phyloP scores from a whole-genome alignment of 441 rosid genomes.

The Eutrema salsugineum region DNA sequence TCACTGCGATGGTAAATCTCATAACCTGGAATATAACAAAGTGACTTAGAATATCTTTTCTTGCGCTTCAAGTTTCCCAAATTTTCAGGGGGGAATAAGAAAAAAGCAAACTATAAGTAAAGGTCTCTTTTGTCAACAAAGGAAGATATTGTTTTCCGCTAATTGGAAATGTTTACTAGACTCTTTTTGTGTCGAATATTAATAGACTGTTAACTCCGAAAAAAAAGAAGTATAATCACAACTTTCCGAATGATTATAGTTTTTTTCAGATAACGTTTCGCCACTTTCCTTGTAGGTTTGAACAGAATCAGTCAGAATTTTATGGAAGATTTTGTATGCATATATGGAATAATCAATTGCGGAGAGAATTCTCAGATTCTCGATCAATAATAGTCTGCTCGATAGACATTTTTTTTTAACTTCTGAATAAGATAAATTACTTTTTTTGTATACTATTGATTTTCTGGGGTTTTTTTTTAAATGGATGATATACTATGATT shows the following conservation, averaged over 20 bases:
- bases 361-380: too few relatives aligned
- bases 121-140: background rate
- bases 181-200: too few relatives aligned
- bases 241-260: background rate
- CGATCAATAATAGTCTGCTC: too few relatives aligned
- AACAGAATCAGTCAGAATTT: background rate
- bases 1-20: background rate
- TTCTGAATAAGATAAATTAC: too few relatives aligned
- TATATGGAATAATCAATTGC: background rate
- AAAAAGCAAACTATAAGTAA: background rate
- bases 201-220: background rate
- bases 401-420: too few relatives aligned
- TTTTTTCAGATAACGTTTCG: background rate
- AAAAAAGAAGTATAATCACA: background rate
- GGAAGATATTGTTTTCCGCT: background rate
- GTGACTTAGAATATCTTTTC: background rate
- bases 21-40: too few relatives aligned
- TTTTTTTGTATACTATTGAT: too few relatives aligned
- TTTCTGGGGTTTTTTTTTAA: too few relatives aligned
- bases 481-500: too few relatives aligned
- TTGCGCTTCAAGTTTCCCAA: constrained; percentile 13
- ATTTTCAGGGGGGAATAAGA: background rate
- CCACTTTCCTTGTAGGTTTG: background rate
- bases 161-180: background rate
- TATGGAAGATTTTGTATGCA: background rate